Conservation (phyloP, 2,329 filamentous ascomycete species). For the Phoma sp. region DNA sequence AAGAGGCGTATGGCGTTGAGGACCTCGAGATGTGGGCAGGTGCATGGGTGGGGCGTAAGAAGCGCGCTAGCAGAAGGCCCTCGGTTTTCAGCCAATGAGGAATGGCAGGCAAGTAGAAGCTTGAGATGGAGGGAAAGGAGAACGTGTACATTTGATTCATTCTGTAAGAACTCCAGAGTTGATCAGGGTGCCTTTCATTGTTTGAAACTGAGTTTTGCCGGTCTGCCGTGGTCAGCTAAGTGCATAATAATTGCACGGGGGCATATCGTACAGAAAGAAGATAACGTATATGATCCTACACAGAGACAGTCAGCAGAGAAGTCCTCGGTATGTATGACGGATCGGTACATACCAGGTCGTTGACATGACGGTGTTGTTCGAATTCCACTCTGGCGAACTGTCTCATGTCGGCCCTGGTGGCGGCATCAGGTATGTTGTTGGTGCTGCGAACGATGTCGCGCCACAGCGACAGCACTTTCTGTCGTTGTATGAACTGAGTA, state of each 20-base stretch:
- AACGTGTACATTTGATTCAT: constrained; percentile 16
- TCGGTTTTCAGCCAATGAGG: constrained; percentile 20
- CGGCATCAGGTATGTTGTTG: constrained; percentile 38
- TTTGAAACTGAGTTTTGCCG: constrained; percentile 59
- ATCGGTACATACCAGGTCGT: constrained; percentile 51
- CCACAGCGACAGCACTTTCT: constrained; percentile 56
- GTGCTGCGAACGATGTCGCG: constrained; percentile 55
- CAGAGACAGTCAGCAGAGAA: constrained; percentile 7
- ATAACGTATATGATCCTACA: constrained; percentile 55
- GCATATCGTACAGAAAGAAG: constrained; percentile 51
- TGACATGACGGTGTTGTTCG: constrained; percentile 53
- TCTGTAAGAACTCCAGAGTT: constrained; percentile 41
- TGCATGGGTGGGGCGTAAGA: constrained; percentile 10
- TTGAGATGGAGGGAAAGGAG: constrained; percentile 5
- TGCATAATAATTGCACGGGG: neutral
- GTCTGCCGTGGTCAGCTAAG: constrained; percentile 36
- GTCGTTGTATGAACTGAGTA: constrained; percentile 56
- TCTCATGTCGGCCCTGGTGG: constrained; percentile 51
- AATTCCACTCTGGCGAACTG: constrained; percentile 58
- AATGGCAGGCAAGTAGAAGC: neutral
- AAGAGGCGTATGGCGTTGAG: neutral
- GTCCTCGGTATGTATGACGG: neutral
- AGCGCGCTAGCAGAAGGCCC: constrained; percentile 23
- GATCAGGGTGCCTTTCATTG: constrained; percentile 51
- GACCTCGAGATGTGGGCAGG: neutral